phyloP scores from a whole-genome alignment of 2,329 filamentous ascomycete species.

The Camillea tinctor region DNA sequence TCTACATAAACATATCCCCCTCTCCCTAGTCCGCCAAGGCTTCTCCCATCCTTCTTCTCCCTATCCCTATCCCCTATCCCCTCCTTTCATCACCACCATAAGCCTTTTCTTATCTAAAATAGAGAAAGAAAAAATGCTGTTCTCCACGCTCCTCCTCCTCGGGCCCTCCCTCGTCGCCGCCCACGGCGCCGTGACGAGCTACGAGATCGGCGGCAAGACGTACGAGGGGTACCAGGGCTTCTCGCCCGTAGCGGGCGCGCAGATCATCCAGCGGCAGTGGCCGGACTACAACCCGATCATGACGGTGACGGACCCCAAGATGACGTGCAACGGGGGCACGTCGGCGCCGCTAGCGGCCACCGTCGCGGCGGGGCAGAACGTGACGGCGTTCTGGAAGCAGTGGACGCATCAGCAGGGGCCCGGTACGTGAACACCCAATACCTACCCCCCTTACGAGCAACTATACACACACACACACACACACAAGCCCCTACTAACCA shows the following conservation, averaged over 20 bases:
- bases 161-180: conserved; percentile 33
- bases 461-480: too few relatives aligned
- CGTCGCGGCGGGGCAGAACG: conserved; percentile 45
- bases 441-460: too few relatives aligned
- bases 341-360: conserved; percentile 44
- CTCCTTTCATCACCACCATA: not conserved
- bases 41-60: conserved; percentile 4
- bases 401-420: conserved; percentile 60
- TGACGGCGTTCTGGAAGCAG: conserved; percentile 53
- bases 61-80: not conserved
- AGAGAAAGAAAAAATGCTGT: conserved; percentile 22
- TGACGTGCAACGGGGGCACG: conserved; percentile 56
- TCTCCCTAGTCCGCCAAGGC: conserved; percentile 17
- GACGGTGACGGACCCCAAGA: conserved; percentile 45
- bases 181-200: conserved; percentile 44
- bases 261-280: conserved; percentile 59
- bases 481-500: too few relatives aligned
- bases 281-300: conserved; percentile 55
- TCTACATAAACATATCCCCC: conserved; percentile 20
- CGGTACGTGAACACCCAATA: too few relatives aligned
- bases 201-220: conserved; percentile 43
- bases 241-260: conserved; percentile 45
- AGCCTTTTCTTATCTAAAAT: not conserved
- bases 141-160: conserved; percentile 26
- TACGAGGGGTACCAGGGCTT: conserved; percentile 50